phyloP scores from a whole-genome alignment of 1,284 basidiomycete species.

The Schizophyllum amplum region DNA sequence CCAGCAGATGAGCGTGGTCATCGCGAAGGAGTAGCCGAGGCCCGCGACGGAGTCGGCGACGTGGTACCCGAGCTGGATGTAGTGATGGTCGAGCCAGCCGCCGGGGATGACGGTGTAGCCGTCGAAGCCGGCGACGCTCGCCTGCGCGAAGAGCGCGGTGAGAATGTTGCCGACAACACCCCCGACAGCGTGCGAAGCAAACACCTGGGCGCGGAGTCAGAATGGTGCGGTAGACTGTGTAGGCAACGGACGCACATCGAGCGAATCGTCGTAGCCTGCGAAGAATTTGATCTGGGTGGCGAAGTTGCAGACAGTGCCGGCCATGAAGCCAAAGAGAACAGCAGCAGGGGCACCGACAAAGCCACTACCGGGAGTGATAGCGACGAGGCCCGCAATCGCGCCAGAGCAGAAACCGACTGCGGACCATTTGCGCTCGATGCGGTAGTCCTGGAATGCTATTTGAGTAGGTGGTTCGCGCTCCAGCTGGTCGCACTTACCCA shows the following conservation, averaged over 20 bases:
- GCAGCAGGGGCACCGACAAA: constrained; percentile 83
- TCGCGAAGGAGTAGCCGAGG: constrained; percentile 71
- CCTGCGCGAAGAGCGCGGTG: constrained; percentile 85
- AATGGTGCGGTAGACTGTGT: neutral
- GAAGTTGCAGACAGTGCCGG: constrained; percentile 85
- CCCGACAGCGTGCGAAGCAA: constrained; percentile 85
- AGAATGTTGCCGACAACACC: constrained; percentile 85
- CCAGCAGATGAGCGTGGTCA: constrained; percentile 88
- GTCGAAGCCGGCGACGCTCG: constrained; percentile 79
- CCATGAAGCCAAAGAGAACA: constrained; percentile 80
- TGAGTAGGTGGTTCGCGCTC: neutral
- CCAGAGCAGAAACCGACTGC: constrained; percentile 96
- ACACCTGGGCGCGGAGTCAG: constrained; percentile 45
- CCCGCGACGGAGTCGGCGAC: constrained; percentile 74
- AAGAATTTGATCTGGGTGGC: constrained; percentile 90
- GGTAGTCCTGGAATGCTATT: constrained; percentile 57
- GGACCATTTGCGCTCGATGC: constrained; percentile 89
- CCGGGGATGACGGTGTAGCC: constrained; percentile 68
- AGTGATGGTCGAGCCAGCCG: constrained; percentile 90
- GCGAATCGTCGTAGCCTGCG: constrained; percentile 66
- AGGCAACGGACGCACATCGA: constrained; percentile 43
- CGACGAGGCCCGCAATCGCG: constrained; percentile 84
- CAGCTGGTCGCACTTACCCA: constrained; percentile 34
- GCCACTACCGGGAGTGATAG: constrained; percentile 89
- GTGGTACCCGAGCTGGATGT: constrained; percentile 81